Conservation (phyloP, 2,329 filamentous ascomycete species). For the Aspergillus floridensis region DNA sequence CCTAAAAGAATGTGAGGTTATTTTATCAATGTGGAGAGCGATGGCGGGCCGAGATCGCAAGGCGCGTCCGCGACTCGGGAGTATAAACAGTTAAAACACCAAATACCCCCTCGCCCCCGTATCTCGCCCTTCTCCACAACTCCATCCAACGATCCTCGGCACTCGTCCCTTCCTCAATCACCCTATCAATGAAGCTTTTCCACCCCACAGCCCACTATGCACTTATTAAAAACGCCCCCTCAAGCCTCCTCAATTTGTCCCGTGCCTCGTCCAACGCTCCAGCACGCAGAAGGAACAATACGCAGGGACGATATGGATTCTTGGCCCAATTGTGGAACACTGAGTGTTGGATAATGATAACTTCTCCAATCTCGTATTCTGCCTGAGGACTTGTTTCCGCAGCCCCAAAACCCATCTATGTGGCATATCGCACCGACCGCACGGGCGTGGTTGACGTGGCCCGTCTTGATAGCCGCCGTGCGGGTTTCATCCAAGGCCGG, state of each 20-base stretch:
- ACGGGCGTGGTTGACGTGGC: conserved; percentile 24
- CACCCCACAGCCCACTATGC: conserved; percentile 36
- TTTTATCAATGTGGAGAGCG: no score
- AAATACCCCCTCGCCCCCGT: no score
- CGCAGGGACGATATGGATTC: conserved; percentile 25
- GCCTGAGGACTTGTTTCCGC: background rate
- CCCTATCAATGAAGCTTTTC: conserved; percentile 35
- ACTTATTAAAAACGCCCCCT: conserved; percentile 28
- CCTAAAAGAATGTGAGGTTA: no score
- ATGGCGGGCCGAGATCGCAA: no score
- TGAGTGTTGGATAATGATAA: background rate
- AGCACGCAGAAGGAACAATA: conserved; percentile 7
- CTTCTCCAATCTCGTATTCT: background rate
- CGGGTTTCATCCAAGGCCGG: conserved; percentile 24
- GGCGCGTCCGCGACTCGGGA: no score
- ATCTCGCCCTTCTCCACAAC: background rate
- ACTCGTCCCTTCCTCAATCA: conserved; percentile 28
- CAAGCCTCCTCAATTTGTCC: conserved; percentile 25
- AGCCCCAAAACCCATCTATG: background rate
- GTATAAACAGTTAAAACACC: no score
- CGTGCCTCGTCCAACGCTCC: background rate
- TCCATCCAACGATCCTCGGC: background rate
- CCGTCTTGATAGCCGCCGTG: conserved; percentile 19
- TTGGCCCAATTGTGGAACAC: conserved; percentile 27
- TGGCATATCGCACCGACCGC: background rate